A percentile compares a stretch with the other conserved stretches of the same genome.
Evolutionary conservation across 139 green algal genomes (phyloP).

Genomic region (Micractinium conductrix): DNA sequence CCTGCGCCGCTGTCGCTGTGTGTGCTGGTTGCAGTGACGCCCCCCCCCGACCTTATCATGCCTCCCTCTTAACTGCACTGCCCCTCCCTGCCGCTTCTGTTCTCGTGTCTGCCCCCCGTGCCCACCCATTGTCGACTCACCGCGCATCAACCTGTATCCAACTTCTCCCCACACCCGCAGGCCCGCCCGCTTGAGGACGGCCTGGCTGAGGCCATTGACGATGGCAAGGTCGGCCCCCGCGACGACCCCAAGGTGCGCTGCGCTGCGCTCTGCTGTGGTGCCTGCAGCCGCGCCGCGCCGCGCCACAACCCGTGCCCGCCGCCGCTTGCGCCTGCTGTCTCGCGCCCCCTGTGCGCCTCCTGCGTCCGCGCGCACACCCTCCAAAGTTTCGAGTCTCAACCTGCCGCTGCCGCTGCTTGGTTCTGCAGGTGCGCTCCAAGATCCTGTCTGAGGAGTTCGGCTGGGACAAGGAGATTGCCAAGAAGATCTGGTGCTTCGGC

Average conservation of each 20-base stretch:
- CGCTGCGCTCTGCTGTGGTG: too few relatives aligned
- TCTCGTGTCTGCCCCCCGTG: background rate
- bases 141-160: too few relatives aligned
- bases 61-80: background rate
- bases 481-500: constrained; percentile 99
- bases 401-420: too few relatives aligned
- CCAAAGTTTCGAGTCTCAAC: too few relatives aligned
- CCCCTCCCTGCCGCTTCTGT: background rate
- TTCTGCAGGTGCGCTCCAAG: too few relatives aligned
- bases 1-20: background rate
- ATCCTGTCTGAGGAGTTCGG: constrained; percentile 94
- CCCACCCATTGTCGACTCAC: background rate
- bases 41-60: background rate
- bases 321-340: too few relatives aligned
- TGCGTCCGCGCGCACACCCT: too few relatives aligned
- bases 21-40: background rate
- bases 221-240: constrained; percentile 91
- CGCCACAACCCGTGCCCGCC: too few relatives aligned
- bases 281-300: too few relatives aligned
- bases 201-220: constrained; percentile 97
- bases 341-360: too few relatives aligned
- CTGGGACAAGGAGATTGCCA: constrained; percentile 99
- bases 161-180: constrained; percentile 33
- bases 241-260: constrained; percentile 95
- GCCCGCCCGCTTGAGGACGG: constrained; percentile 96